Evolutionary conservation across 495 filamentous ascomycete species (phyloP), one percentile per base, ranked within the genome.

Genomic region (Lineolata rhizophorae): DNA sequence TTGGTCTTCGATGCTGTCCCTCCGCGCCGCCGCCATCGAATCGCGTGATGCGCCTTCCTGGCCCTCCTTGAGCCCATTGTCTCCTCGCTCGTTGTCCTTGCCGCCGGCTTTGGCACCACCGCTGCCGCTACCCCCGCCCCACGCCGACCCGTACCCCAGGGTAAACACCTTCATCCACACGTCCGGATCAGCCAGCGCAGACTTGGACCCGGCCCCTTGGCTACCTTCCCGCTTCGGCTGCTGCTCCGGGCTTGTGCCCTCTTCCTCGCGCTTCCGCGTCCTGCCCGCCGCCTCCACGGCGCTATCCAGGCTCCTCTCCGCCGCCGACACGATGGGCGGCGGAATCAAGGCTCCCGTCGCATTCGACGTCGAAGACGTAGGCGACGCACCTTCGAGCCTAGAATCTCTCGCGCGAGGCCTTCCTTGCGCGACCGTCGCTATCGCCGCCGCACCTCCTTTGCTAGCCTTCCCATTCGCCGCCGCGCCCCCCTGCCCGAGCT

Each of bases 131-230:
- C n/a, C n/a, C n/a, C n/a, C 45, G 20, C 61, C 56, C 68, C 67
- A 72, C 3, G 55, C 49, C 4, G 66, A 67, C 6, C 66, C 63
- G 48, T 74, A 74, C 14, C 69, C 69, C 5, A 74, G 46, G 8
- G 44, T 52, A 14, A 52, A 24, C 33, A 46, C 45, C 32, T 48
- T 48, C 34, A 42, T 40, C 49, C 49, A 52, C 1, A 36, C 43
- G 6, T 46, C 44, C 8, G 44, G 29, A 22, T 43, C 47, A 13
- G 25, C 38, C n/a, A 44, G 22, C 3, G 43, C 36, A 8, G 43
- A 31, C 20, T 36, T 37, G 14, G 34, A 8, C 28, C 14, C 28
- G 14, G 28, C 28, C 6, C 14, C 28, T n/a, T n/a, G n/a, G n/a
- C n/a, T n/a, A n/a, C n/a, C 9, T 9, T 8, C 28, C 6, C 8